Evolutionary conservation across 306 rosid genomes (phyloP), one percentile per base, ranked within the genome.

Genomic region (Carpinus viminea): DNA sequence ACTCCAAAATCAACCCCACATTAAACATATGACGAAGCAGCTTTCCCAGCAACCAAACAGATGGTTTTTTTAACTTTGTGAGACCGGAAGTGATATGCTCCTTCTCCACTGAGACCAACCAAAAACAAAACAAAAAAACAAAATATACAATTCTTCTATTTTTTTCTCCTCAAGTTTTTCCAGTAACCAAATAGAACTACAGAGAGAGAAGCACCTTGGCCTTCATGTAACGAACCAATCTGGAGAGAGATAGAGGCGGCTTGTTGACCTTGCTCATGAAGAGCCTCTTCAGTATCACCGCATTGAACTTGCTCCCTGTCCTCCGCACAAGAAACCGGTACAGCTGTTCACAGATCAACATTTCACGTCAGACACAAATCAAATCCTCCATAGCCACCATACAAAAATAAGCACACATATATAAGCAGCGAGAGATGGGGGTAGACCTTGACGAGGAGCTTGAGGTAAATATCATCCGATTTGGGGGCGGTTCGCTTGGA

Each of bases 181-280:
- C n/a, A 15, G 70, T 5, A 64, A 64, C 70, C 70, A 31, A 64
- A 55, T 55, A 68, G 1, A 69, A 21, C 45, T 34, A 70, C 55
- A 20, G 56, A 24, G 15, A 80, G 31, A 45, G 16, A 74, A 9
- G n/a, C 4, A 57, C 90, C 88, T 90, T 86, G 48, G 90, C 90
- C 74, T 84, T 57, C 80, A 43, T 86, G 86, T 7, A 91, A 46
- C 90, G 84, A 80, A 84, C 80, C 89, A 91, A 80, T 8, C 91
- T 75, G 45, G 96, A 91, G 50, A 91, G 93, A 3, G 93, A 91
- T 2, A 91, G 79, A 7, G 96, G 91, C 0, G 93, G 80, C 80
- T 83, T 91, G 87, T 91, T 91, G 69, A 86, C 90, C 86, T 91
- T 91, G 89, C 96, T 91, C 93, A 91, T 89, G 85, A 87, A 89